Base-by-base conservation (phyloP, 2,329 filamentous ascomycete species). In the Ophiostoma angusticollis region DNA sequence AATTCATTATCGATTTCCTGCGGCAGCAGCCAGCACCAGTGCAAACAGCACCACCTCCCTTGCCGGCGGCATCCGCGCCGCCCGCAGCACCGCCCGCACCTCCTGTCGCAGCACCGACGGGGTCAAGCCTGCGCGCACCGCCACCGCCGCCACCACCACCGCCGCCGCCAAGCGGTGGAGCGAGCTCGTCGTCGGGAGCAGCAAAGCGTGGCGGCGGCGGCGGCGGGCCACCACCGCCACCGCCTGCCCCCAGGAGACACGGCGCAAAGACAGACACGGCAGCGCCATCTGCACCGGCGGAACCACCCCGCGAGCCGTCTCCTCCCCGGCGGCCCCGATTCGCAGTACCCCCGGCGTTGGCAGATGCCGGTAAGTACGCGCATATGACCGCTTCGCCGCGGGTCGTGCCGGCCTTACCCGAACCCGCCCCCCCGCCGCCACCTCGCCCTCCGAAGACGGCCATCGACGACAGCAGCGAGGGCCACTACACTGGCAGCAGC, bases 361-460 rank as follows among this genome's bases (percentile, higher is more conserved):
- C 84, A 40, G 87, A 94, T 57, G 91, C 91, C 42, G 91, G 91
- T 27, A 93, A 84, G 59, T 91, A 76, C 54, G 85, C 81, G 4
- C 68, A 78, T 60, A 59, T 40, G 54, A 70, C 57, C 50, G 64
- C 53, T 58, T 67, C 52, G 56, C 62, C 45, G 55, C 63, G 49
- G 53, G 59, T 55, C 12, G 53, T 50, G 40, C 68, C 48, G 50
- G 50, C 65, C n/a, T n/a, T n/a, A n/a, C n/a, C n/a, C 9, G 65
- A 65, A 35, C 65, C 75, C 22, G 78, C 72, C 2, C 79, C 80
- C 21, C 73, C 77, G 18, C 78, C 80, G 27, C 79, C 80, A 9
- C 78, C 75, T 12, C 64, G 75, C 42, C 80, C 80, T 9, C 71
- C 78, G 4, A 84, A 85, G 58, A 77, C 75, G 7, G 71, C 81